A percentile compares a stretch with the other conserved stretches of the same genome.
Conservation (phyloP, 2,329 filamentous ascomycete genomes). For the Sporothrix variecibatus region DNA sequence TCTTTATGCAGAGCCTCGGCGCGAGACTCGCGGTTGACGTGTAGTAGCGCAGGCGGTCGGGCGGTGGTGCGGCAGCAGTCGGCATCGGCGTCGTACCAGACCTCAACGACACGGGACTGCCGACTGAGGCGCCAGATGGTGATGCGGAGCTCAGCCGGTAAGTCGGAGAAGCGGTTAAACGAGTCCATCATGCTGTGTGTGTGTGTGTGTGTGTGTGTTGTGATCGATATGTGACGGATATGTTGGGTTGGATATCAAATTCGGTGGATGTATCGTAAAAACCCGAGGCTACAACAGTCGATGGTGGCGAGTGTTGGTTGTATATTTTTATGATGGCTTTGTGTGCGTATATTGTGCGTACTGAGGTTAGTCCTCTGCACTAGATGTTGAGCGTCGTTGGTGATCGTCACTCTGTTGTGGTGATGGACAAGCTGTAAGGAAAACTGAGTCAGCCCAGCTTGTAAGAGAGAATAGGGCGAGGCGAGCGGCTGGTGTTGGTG, state of each 20-base stretch:
- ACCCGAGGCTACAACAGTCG: background rate
- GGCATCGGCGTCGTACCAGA: constrained; percentile 42
- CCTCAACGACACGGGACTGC: constrained; percentile 43
- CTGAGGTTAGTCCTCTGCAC: background rate
- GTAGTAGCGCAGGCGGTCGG: constrained; percentile 44
- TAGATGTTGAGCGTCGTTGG: background rate
- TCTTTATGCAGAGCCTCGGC: constrained; percentile 41
- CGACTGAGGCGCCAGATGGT: constrained; percentile 45
- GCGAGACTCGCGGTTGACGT: constrained; percentile 47
- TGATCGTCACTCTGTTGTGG: background rate
- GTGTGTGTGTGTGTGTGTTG: background rate
- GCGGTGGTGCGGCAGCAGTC: constrained; percentile 44
- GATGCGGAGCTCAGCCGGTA: constrained; percentile 46
- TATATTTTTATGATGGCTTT: background rate
- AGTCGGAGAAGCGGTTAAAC: constrained; percentile 39
- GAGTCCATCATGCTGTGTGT: constrained; percentile 13
- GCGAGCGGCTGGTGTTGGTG: background rate
- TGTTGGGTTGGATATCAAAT: background rate
- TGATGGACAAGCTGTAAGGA: background rate
- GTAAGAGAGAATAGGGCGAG: background rate
- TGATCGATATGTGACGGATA: background rate
- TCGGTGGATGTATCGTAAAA: background rate
- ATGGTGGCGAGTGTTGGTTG: background rate
- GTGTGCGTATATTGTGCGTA: background rate
- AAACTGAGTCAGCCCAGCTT: constrained; percentile 17